Evolutionary conservation across 2,329 filamentous ascomycete species (phyloP).

Genomic region (Xylariaceae sp.): DNA sequence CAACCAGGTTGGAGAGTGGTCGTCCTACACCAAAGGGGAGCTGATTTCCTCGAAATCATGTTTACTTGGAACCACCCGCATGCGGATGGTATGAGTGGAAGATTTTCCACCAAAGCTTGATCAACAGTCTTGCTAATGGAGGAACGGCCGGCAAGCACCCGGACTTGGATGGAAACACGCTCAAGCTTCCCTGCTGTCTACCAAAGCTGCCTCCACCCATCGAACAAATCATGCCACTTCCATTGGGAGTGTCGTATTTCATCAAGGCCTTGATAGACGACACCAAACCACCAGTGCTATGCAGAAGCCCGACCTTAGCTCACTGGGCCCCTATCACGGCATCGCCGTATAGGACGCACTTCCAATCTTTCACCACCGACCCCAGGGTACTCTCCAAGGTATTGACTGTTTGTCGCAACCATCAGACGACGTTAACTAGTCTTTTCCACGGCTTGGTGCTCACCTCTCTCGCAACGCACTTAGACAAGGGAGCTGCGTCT

Average conservation of each 20-base stretch:
- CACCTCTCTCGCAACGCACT: constrained; percentile 10
- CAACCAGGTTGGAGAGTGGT: constrained; percentile 21
- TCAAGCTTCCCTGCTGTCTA: not conserved
- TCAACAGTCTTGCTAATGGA: not conserved
- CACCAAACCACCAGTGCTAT: not conserved
- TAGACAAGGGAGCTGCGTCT: constrained; percentile 5
- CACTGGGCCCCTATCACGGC: constrained; percentile 12
- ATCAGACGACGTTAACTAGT: constrained; percentile 23
- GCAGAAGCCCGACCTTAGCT: not conserved
- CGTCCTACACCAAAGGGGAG: constrained; percentile 5
- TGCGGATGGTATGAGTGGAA: not conserved
- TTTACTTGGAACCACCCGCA: not conserved
- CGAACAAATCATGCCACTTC: not conserved
- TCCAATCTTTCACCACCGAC: constrained; percentile 12
- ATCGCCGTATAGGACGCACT: constrained; percentile 16
- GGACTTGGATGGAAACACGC: not conserved
- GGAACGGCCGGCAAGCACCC: not conserved
- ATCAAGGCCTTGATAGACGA: not conserved
- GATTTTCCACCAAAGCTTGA: not conserved
- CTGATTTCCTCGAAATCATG: constrained; percentile 15
- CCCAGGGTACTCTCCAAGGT: not conserved
- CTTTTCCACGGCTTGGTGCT: constrained; percentile 16
- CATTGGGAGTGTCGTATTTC: not conserved
- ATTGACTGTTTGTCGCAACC: constrained; percentile 11
- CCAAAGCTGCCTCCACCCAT: not conserved